A percentile compares a stretch with the other conserved stretches of the same genome.
Evolutionary conservation across 176 grass and related monocot species (phyloP).

Genomic region (Elaeis guineensis): DNA sequence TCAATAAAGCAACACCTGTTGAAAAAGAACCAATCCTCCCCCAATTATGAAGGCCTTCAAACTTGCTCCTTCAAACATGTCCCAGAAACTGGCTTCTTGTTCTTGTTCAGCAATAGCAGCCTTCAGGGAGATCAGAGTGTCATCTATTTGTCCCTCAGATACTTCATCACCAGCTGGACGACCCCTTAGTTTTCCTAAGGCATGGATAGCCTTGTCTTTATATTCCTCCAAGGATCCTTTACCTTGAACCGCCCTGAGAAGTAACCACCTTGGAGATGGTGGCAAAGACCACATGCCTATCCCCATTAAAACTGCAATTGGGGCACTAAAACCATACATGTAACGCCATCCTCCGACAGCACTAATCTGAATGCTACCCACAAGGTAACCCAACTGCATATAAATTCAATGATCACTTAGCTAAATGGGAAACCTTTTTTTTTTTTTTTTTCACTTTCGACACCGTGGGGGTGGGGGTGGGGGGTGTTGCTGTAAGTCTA

Average conservation of each 20-base stretch:
- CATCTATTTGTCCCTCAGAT: slow-evolving; percentile 58
- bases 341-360: slow-evolving; percentile 80
- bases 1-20: slow-evolving; percentile 40
- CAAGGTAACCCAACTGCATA: slow-evolving; percentile 73
- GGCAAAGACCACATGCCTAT: slow-evolving; percentile 71
- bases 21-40: slow-evolving; percentile 91
- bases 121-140: slow-evolving; percentile 67
- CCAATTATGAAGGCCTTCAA: slow-evolving; percentile 96
- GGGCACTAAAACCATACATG: slow-evolving; percentile 79
- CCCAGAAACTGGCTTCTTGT: slow-evolving; percentile 61
- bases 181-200: slow-evolving; percentile 60
- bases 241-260: slow-evolving; percentile 83
- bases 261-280: slow-evolving; percentile 82
- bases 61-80: slow-evolving; percentile 80
- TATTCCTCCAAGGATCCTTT: slow-evolving; percentile 56
- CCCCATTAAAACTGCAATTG: slow-evolving; percentile 72
- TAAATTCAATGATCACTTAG: slow-evolving; percentile 8
- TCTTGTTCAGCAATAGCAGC: slow-evolving; percentile 61
- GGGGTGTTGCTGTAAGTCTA: too few species aligned
- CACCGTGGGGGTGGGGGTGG: too few species aligned
- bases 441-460: too few species aligned
- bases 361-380: slow-evolving; percentile 70
- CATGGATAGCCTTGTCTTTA: slow-evolving; percentile 62
- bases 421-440: not conserved
- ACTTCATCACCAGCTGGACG: slow-evolving; percentile 43